Evolutionary conservation across 495 filamentous ascomycete genomes (phyloP).

Genomic region (Lasiosphaeriaceae sp.): DNA sequence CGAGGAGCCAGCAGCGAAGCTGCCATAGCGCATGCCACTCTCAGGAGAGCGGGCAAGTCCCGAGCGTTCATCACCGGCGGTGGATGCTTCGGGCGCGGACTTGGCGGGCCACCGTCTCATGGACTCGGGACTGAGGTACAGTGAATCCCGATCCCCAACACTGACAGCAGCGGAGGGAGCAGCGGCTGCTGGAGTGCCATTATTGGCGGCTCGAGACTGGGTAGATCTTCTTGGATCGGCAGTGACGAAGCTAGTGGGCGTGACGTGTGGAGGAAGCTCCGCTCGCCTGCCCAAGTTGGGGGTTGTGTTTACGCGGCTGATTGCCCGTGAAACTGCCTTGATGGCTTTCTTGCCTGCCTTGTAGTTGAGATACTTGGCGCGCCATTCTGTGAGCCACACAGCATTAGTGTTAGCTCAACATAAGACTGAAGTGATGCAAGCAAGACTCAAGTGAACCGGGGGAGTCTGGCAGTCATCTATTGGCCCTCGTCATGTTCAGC

Average conservation of each 20-base stretch:
- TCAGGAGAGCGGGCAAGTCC: constrained; percentile 29
- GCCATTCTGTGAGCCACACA: constrained; percentile 60
- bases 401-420: background rate
- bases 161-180: no score
- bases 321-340: constrained; percentile 71
- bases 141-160: constrained; percentile 10
- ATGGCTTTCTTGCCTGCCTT: constrained; percentile 90
- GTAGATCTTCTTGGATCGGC: constrained; percentile 12
- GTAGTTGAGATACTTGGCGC: constrained; percentile 88
- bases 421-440: no score
- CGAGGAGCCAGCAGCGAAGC: constrained; percentile 54
- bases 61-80: constrained; percentile 28
- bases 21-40: constrained; percentile 60
- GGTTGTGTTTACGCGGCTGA: constrained; percentile 57
- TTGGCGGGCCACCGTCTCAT: constrained; percentile 22
- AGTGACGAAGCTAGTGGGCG: constrained; percentile 16
- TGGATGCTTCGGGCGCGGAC: constrained; percentile 5
- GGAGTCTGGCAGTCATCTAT: no score
- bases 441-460: no score
- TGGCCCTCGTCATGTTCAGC: no score
- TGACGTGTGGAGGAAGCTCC: constrained; percentile 17
- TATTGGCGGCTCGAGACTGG: constrained; percentile 2
- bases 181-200: background rate
- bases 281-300: constrained; percentile 33
- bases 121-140: constrained; percentile 18